phyloP scores from a whole-genome alignment of 1,284 basidiomycete species.

The Malassezia psittaci region DNA sequence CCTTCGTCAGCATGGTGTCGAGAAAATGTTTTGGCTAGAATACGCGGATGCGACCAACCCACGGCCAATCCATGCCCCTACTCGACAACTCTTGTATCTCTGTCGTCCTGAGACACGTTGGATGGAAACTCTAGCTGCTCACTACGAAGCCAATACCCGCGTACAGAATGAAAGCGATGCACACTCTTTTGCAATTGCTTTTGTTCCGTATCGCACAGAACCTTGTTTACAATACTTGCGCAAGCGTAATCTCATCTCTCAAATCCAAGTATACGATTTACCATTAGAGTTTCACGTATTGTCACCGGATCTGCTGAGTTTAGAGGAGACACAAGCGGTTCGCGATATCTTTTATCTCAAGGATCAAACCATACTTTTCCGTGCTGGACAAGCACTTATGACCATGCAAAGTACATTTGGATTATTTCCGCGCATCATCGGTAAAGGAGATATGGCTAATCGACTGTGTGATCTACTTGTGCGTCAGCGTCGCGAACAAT shows the following conservation, averaged over 20 bases:
- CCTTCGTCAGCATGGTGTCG: slow-evolving; percentile 93
- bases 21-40: slow-evolving; percentile 99
- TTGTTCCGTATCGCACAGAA: slow-evolving; percentile 77
- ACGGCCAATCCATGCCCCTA: slow-evolving; percentile 56
- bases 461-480: slow-evolving; percentile 65
- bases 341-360: slow-evolving; percentile 59
- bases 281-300: slow-evolving; percentile 86
- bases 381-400: slow-evolving; percentile 74
- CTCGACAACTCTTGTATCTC: slow-evolving; percentile 84
- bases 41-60: slow-evolving; percentile 16
- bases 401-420: slow-evolving; percentile 78
- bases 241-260: slow-evolving; percentile 18
- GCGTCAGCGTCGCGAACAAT: slow-evolving; percentile 53
- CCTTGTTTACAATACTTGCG: slow-evolving; percentile 52
- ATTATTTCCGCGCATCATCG: slow-evolving; percentile 78
- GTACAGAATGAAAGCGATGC: slow-evolving; percentile 43
- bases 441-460: slow-evolving; percentile 76
- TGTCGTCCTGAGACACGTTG: slow-evolving; percentile 76
- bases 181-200: slow-evolving; percentile 75
- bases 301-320: slow-evolving; percentile 59
- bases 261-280: slow-evolving; percentile 54
- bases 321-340: slow-evolving; percentile 35
- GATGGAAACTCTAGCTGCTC: slow-evolving; percentile 71
- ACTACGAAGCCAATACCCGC: slow-evolving; percentile 3
- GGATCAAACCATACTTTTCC: slow-evolving; percentile 81